Percentiles rank a stretch among this genome's conserved stretches.
These are phyloP conservation scores for Alternaria arborescens DNA, from an alignment of 2,329 filamentous ascomycete genomes.

Conservation along the genomic window DNA sequence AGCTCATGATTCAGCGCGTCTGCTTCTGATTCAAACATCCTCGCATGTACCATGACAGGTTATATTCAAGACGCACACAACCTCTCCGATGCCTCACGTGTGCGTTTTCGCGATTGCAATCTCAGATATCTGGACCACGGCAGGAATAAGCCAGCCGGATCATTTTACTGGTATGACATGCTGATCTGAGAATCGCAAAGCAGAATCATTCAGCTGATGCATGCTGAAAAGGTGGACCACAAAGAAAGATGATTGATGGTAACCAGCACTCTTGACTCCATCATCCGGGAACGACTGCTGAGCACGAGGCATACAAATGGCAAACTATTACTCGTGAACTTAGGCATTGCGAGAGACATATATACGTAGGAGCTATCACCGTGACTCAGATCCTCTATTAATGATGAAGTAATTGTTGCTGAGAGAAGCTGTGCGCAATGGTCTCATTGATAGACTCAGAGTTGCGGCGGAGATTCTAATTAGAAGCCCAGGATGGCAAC, in stretches of 20 bases:
- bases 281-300: not conserved
- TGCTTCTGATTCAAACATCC: not conserved
- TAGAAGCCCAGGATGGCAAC: too few species aligned
- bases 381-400: not conserved
- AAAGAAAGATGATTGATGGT: not conserved
- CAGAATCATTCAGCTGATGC: not conserved
- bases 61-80: not conserved
- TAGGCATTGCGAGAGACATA: not conserved
- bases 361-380: not conserved
- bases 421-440: not conserved
- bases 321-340: not conserved
- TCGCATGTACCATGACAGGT: not conserved
- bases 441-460: too few species aligned
- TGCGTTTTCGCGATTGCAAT: not conserved
- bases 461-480: too few species aligned
- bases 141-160: not conserved
- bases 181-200: not conserved
- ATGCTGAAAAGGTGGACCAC: not conserved
- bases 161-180: not conserved
- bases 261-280: not conserved
- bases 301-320: not conserved
- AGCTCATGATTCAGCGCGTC: not conserved
- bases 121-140: not conserved
- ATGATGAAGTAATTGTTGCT: not conserved
- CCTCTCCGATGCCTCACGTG: not conserved